Conservation (phyloP, 2,329 filamentous ascomycete species). For the Neonectria coccinea region DNA sequence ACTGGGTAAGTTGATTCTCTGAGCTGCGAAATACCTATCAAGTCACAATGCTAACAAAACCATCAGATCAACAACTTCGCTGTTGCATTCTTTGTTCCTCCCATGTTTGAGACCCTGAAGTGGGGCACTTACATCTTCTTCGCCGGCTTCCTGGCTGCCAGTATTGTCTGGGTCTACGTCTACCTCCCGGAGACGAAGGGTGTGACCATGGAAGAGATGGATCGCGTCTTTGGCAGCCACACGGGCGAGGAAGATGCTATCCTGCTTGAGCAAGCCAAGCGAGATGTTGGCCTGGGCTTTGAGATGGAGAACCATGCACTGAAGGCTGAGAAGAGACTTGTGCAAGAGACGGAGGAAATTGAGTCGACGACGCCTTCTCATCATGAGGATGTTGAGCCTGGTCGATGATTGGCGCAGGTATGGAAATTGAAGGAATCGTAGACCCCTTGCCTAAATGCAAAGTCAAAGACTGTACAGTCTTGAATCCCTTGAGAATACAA, state of each 20-base stretch:
- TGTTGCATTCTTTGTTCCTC: conserved; percentile 59
- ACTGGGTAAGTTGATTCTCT: conserved; percentile 50
- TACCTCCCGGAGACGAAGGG: conserved; percentile 67
- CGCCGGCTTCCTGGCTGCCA: conserved; percentile 59
- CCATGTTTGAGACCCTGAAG: conserved; percentile 51
- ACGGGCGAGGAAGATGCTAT: conserved; percentile 45
- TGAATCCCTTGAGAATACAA: neutral
- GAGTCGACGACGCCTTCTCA: conserved; percentile 30
- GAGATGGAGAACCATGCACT: conserved; percentile 34
- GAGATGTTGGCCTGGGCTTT: conserved; percentile 38
- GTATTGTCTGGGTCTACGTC: conserved; percentile 62
- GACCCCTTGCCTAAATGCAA: too few species aligned
- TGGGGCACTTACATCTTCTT: conserved; percentile 71
- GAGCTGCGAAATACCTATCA: neutral
- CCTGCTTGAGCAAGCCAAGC: conserved; percentile 38
- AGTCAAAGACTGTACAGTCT: neutral
- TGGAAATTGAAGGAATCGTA: neutral
- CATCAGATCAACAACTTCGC: conserved; percentile 58
- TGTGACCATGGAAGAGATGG: conserved; percentile 66
- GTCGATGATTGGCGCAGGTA: neutral
- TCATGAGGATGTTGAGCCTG: conserved; percentile 34
- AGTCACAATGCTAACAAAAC: conserved; percentile 1
- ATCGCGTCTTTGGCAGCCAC: conserved; percentile 61
- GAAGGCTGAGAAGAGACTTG: conserved; percentile 37
- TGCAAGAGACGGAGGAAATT: conserved; percentile 32